Evolutionary conservation across 169 alveolate species (phyloP).

Genomic region (Perkinsus olseni): DNA sequence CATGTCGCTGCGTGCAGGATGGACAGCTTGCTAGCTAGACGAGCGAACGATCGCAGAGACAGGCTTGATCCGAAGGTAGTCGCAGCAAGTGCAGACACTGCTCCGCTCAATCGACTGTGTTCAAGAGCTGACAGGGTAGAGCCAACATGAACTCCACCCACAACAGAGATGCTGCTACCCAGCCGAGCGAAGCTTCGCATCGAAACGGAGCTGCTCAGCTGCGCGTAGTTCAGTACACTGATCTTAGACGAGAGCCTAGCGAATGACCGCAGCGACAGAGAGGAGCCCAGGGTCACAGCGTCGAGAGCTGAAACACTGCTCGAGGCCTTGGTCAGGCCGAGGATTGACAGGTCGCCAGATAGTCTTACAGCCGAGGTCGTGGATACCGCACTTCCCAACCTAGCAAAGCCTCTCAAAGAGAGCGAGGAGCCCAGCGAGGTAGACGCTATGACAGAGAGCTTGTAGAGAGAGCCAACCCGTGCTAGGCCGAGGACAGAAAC

Average conservation of each 20-base stretch:
- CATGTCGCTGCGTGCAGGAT: neutral
- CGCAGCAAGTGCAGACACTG: neutral
- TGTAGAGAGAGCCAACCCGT: neutral
- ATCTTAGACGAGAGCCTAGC: neutral
- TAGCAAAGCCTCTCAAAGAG: slow-evolving; percentile 1
- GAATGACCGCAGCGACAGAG: neutral
- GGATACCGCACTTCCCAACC: neutral
- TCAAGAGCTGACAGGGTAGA: neutral
- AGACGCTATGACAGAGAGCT: slow-evolving; percentile 4
- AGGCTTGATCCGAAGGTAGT: neutral
- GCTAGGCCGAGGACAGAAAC: slow-evolving; percentile 1
- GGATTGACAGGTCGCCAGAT: neutral
- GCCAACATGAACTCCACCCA: neutral
- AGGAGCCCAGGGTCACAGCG: neutral
- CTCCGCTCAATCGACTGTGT: neutral
- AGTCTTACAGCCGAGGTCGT: neutral
- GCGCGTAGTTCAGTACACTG: neutral
- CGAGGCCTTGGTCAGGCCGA: neutral
- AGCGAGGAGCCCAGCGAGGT: neutral
- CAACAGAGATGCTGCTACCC: neutral
- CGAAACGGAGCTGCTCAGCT: neutral
- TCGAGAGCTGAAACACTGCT: neutral
- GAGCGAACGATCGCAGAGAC: neutral
- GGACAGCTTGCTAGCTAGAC: neutral
- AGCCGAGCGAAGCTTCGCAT: neutral